A percentile compares a stretch with the other conserved stretches of the same genome.
Conservation (phyloP, 1,284 basidiomycete genomes). For the Caloboletus inedulis region DNA sequence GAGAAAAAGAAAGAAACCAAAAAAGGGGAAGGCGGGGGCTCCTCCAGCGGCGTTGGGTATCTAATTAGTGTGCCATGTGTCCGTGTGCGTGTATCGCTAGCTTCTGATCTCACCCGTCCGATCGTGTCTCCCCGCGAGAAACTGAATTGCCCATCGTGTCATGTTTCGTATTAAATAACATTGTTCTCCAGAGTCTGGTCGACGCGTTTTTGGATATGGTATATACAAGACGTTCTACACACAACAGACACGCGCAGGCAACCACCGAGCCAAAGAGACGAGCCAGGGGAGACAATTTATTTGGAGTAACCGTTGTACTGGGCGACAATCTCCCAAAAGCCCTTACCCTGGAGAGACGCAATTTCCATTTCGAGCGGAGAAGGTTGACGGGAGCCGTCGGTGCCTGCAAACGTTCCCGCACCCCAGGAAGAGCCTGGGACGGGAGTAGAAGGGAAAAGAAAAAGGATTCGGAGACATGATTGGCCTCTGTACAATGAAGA, state of each 20-base stretch:
- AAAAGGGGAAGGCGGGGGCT: too few relatives aligned
- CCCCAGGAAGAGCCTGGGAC: slow-evolving; percentile 66
- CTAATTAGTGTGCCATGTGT: neutral
- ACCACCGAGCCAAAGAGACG: neutral
- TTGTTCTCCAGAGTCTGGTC: neutral
- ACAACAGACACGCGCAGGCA: neutral
- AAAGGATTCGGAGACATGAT: neutral
- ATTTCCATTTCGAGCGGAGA: slow-evolving; percentile 61
- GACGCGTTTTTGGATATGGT: neutral
- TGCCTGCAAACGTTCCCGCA: slow-evolving; percentile 64
- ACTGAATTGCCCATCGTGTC: neutral
- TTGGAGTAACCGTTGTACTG: slow-evolving; percentile 31
- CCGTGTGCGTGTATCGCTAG: neutral
- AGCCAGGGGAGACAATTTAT: slow-evolving; percentile 1
- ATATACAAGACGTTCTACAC: neutral
- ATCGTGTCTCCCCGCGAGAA: neutral
- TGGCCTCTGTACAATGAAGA: neutral
- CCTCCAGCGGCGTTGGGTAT: neutral
- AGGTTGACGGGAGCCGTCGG: slow-evolving; percentile 64
- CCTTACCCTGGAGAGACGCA: slow-evolving; percentile 63
- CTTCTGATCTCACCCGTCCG: neutral
- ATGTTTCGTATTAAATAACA: neutral
- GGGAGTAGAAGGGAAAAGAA: neutral
- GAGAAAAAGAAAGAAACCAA: neutral
- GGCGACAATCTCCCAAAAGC: slow-evolving; percentile 51